Evolutionary conservation across 257 asterid genomes (phyloP).

Genomic region (Plectranthus barbatus): DNA sequence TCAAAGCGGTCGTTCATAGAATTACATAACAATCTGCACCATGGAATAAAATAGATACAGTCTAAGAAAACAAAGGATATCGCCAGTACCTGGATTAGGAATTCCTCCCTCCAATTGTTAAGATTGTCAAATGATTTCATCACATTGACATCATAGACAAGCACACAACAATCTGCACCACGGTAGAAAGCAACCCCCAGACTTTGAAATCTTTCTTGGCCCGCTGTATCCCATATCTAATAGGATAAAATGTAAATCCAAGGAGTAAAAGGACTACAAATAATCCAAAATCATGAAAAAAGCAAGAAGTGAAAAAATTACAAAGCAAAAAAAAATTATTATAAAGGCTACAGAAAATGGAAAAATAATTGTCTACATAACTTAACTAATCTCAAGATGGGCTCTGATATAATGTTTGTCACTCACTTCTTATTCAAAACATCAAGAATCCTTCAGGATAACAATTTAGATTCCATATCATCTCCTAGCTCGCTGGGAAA

Average conservation of each 20-base stretch:
- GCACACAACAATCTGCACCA: constrained; percentile 99
- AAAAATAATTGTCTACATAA: no score
- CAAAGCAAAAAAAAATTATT: no score
- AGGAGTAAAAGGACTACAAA: background rate
- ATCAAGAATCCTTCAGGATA: no score
- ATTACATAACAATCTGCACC: background rate
- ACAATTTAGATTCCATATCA: no score
- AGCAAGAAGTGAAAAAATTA: no score
- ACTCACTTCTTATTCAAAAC: no score
- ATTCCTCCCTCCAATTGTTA: constrained; percentile 97
- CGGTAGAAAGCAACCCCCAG: constrained; percentile 99
- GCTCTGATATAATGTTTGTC: no score
- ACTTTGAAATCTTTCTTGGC: constrained; percentile 98
- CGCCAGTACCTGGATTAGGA: constrained; percentile 74
- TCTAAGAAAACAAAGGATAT: background rate
- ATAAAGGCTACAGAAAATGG: no score
- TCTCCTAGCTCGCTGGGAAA: no score
- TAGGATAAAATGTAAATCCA: constrained; percentile 3
- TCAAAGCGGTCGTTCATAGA: background rate
- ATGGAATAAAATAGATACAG: background rate
- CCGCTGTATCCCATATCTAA: constrained; percentile 99
- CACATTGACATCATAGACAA: constrained; percentile 90
- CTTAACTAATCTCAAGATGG: no score
- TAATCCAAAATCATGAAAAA: no score
- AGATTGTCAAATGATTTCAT: constrained; percentile 94